phyloP scores from a whole-genome alignment of 768 basidiomycete species.

The Plicaturopsis crispa region DNA sequence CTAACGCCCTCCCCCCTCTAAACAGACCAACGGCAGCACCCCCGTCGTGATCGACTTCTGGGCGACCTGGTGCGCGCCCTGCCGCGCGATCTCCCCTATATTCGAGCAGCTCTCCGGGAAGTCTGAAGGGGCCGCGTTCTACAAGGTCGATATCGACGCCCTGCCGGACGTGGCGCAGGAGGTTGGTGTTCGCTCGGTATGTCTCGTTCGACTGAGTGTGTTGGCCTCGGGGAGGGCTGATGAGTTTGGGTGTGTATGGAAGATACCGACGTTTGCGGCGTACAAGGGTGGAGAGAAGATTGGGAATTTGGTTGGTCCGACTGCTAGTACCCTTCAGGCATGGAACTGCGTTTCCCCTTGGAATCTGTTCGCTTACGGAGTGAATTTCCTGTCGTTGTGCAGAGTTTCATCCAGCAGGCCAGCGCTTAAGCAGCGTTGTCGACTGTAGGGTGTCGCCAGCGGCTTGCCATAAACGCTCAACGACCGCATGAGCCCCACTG shows the following conservation, averaged over 20 bases:
- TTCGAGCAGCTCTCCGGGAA: constrained; percentile 31
- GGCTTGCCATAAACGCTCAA: too few species aligned
- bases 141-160: constrained; percentile 70
- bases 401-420: too few species aligned
- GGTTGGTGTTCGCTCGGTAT: constrained; percentile 53
- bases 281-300: constrained; percentile 29
- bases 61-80: constrained; percentile 40
- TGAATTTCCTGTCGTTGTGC: too few species aligned
- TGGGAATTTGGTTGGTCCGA: constrained; percentile 40
- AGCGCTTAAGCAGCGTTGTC: too few species aligned
- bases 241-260: background rate
- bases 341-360: too few species aligned
- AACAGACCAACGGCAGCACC: background rate
- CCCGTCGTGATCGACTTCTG: constrained; percentile 11
- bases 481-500: too few species aligned
- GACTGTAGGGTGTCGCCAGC: too few species aligned
- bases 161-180: constrained; percentile 45
- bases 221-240: too few species aligned
- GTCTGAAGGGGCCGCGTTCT: constrained; percentile 39
- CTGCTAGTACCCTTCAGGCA: constrained; percentile 32
- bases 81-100: constrained; percentile 56
- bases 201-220: constrained; percentile 15
- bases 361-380: too few species aligned
- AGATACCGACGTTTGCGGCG: constrained; percentile 37
- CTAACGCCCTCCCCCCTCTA: background rate